phyloP scores from a whole-genome alignment of 1,284 basidiomycete species.

The Peniophora sp. region DNA sequence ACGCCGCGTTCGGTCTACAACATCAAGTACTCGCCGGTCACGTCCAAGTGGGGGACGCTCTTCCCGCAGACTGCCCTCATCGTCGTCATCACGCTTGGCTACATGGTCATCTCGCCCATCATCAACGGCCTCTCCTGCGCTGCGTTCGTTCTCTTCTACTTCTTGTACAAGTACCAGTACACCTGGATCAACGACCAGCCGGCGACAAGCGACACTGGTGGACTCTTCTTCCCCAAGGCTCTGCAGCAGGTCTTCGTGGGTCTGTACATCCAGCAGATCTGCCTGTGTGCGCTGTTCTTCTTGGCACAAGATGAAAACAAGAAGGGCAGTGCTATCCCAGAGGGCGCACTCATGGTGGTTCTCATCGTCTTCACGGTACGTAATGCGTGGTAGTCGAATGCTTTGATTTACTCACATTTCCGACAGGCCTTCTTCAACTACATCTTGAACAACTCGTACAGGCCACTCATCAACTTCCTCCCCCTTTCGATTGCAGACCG shows the following conservation, averaged over 20 bases:
- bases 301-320: slow-evolving; percentile 50
- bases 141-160: slow-evolving; percentile 81
- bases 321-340: slow-evolving; percentile 52
- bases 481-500: slow-evolving; percentile 75
- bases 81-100: slow-evolving; percentile 69
- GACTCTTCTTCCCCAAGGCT: slow-evolving; percentile 93
- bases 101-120: slow-evolving; percentile 89
- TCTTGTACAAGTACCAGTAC: slow-evolving; percentile 87
- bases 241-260: slow-evolving; percentile 93
- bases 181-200: slow-evolving; percentile 76
- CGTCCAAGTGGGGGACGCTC: slow-evolving; percentile 79
- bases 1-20: slow-evolving; percentile 83
- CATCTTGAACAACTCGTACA: slow-evolving; percentile 63
- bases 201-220: slow-evolving; percentile 77
- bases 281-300: slow-evolving; percentile 85
- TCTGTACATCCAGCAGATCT: slow-evolving; percentile 80
- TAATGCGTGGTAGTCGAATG: slow-evolving; percentile 8
- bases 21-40: slow-evolving; percentile 66
- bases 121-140: slow-evolving; percentile 86
- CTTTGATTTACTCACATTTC: slow-evolving; percentile 10
- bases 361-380: slow-evolving; percentile 75
- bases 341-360: slow-evolving; percentile 80
- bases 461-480: slow-evolving; percentile 55
- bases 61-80: slow-evolving; percentile 76
- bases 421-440: slow-evolving; percentile 58